Conservation (phyloP, 163 green algal species). For the Smithsoniella earleae region DNA sequence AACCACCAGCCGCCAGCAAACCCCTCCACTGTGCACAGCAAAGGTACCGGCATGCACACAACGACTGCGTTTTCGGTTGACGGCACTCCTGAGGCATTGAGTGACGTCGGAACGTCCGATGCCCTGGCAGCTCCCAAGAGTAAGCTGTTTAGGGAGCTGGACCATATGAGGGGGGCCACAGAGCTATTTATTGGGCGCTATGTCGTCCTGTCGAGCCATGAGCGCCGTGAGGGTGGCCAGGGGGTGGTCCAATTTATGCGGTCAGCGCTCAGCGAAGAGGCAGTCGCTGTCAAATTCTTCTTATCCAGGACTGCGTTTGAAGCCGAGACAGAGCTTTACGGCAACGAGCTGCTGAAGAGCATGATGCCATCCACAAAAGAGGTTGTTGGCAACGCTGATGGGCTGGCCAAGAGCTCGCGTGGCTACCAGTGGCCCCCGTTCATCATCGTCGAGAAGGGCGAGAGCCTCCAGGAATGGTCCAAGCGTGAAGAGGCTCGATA, state of each 20-base stretch:
- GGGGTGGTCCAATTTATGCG: constrained; percentile 22
- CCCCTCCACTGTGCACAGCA: too few species aligned
- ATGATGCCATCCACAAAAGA: constrained; percentile 8
- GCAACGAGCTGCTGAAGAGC: background rate
- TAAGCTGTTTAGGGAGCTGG: background rate
- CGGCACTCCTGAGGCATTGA: too few species aligned
- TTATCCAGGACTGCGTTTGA: background rate
- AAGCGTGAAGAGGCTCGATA: background rate
- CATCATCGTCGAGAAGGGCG: constrained; percentile 21
- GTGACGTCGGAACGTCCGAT: too few species aligned
- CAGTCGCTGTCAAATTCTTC: constrained; percentile 13
- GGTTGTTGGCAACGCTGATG: background rate
- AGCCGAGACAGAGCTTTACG: background rate
- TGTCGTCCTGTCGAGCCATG: background rate
- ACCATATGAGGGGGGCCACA: background rate
- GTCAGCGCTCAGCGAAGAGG: background rate
- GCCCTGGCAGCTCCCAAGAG: too few species aligned
- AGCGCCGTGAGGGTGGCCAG: constrained; percentile 16
- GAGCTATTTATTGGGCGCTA: constrained; percentile 9
- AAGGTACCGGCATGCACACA: too few species aligned
- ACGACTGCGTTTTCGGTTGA: too few species aligned
- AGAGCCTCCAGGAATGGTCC: constrained; percentile 23
- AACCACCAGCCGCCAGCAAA: too few species aligned
- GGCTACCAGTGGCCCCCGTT: constrained; percentile 14
- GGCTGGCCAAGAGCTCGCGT: background rate